A percentile compares a stretch with the other conserved stretches of the same genome.
These are phyloP conservation scores for Medicago truncatula DNA, from an alignment of 306 rosid species.

Conservation along the genomic window MtrunA17r5.0-ANR NC_053046.1:41194001-41194500, in stretches of 20 bases:
- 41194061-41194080: conserved; percentile 41
- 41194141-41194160: not conserved
- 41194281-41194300: conserved; percentile 85
- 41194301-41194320: conserved; percentile 84
- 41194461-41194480: not conserved
- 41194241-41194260: conserved; percentile 82
- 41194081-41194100: conserved; percentile 27
- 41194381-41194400: conserved; percentile 69
- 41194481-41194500: conserved; percentile 9
- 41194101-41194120: not conserved
- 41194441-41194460: not conserved
- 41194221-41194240: conserved; percentile 83
- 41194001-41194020: conserved; percentile 50
- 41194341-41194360: conserved; percentile 76
- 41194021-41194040: conserved; percentile 38
- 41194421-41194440: not conserved
- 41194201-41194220: conserved; percentile 49
- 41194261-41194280: conserved; percentile 76
- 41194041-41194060: conserved; percentile 27
- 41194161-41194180: conserved; percentile 28
- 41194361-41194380: conserved; percentile 60
- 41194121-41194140: not conserved
- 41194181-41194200: conserved; percentile 40
- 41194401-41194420: conserved; percentile 62
- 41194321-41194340: conserved; percentile 73